A percentile compares a stretch with the other conserved stretches of the same genome.
Evolutionary conservation across 73 alveolate species (phyloP).

Genomic region (Tetrahymena thermophila): DNA sequence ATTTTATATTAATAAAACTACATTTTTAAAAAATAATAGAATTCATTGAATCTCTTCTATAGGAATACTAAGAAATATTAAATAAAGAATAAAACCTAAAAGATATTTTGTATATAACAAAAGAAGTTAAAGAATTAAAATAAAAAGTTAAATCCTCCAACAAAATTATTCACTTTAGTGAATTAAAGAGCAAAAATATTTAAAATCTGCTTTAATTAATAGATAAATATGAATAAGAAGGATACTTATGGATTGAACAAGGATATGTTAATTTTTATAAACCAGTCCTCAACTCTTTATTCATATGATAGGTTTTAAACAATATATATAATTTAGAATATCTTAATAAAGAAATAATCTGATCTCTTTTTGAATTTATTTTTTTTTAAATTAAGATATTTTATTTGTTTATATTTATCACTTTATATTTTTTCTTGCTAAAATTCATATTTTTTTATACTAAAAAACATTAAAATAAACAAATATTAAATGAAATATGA

Average conservation of each 20-base stretch:
- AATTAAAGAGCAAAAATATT: not conserved
- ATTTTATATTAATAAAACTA: too few species aligned
- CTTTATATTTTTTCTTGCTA: too few species aligned
- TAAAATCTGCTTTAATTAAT: not conserved
- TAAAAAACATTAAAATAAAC: too few species aligned
- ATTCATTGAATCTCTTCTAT: not conserved
- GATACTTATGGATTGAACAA: not conserved
- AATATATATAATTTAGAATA: too few species aligned
- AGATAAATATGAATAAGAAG: not conserved
- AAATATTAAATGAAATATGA: too few species aligned
- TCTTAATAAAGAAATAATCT: too few species aligned
- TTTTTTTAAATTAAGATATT: too few species aligned
- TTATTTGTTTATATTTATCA: too few species aligned
- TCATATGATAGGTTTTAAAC: not conserved
- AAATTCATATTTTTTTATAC: too few species aligned
- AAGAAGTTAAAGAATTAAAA: not conserved
- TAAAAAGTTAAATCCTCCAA: not conserved
- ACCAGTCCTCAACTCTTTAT: not conserved
- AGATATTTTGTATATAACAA: not conserved
- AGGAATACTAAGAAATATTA: not conserved
- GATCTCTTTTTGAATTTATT: too few species aligned
- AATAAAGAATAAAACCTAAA: not conserved
- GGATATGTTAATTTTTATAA: not conserved
- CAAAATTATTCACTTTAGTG: not conserved
- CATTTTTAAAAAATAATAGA: not conserved